Conservation (phyloP, 2,329 filamentous ascomycete species). For the Fusarium secorum region DNA sequence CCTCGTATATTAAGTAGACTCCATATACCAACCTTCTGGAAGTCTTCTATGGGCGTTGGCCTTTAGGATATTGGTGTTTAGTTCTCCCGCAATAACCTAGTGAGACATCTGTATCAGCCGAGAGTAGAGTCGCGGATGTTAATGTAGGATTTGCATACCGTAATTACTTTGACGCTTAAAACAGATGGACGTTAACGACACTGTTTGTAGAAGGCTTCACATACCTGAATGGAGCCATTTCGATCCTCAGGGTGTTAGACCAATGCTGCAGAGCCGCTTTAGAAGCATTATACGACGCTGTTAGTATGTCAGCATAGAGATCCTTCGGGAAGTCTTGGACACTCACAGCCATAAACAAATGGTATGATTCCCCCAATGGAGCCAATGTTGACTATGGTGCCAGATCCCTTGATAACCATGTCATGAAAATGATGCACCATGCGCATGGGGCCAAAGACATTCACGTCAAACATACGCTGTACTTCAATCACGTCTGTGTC, state of each 20-base stretch:
- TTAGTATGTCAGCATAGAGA: neutral
- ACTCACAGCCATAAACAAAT: neutral
- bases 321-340: too few relatives aligned
- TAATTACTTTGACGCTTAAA: neutral
- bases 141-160: rapidly evolving
- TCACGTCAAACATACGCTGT: neutral
- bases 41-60: neutral
- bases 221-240: neutral
- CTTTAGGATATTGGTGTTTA: neutral
- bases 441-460: neutral
- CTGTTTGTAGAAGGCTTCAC: too few relatives aligned
- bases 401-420: neutral
- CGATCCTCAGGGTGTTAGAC: neutral
- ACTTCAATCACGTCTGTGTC: neutral
- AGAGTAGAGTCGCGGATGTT: neutral
- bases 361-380: neutral
- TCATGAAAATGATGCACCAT: neutral
- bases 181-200: neutral
- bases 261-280: neutral
- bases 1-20: rapidly evolving
- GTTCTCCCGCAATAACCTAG: neutral
- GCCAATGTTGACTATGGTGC: neutral
- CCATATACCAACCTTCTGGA: neutral
- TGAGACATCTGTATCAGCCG: neutral
- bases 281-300: neutral